Evolutionary conservation across 2,329 filamentous ascomycete genomes (phyloP), one percentile per base, ranked within the genome.

Genomic region (Nothomitra cinnamomea): DNA sequence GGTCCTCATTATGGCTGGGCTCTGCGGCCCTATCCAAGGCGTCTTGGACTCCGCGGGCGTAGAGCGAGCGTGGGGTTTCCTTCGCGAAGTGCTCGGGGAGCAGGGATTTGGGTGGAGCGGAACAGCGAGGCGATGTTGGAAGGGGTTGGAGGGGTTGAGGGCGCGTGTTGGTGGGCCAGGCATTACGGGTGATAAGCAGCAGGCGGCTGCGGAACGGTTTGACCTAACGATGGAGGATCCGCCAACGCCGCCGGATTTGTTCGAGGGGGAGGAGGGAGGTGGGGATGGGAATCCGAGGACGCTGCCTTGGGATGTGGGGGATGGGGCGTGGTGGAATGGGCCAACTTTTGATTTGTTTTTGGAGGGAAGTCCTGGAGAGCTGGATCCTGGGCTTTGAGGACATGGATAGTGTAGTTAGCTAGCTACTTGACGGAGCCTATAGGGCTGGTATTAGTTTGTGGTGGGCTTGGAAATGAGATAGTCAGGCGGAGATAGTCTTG

Each of bases 1-100:
- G n/a, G 60, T 65, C 1, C 50, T 65, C 8, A 61, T 65, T 12
- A 64, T 65, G 61, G 62, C 62, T 13, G 58, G 61, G 40, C 58
- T 60, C 2, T 60, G 60, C 13, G 56, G 51, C 6, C 57, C 61
- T 1, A 60, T 61, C 19, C 56, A 59, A 1, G 53, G 19, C 6
- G 24, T 15, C 5, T 21, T 52, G 22, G 13, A 40, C 17, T 35
- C 36, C n/a, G 45, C 19, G n/a, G 19, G 4, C 5, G 24, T 49
- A 3, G 45, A 49, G 22, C n/a, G 32, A 19, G 28, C 45, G 19
- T 49, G 45, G 45, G 32, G 19, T 15, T 12, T 19, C 6, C 32
- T 24, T 28, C 22, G 32, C 7, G 45, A 49, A 10, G 17, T 12
- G 2, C 17, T 52, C 41, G 25, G 45, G 24, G 5, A 21, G 6